Percentiles rank a stretch among this genome's conserved stretches.
Conservation (phyloP, 1,139 yeast species). For the Magnusiomyces suaveolens region DNA sequence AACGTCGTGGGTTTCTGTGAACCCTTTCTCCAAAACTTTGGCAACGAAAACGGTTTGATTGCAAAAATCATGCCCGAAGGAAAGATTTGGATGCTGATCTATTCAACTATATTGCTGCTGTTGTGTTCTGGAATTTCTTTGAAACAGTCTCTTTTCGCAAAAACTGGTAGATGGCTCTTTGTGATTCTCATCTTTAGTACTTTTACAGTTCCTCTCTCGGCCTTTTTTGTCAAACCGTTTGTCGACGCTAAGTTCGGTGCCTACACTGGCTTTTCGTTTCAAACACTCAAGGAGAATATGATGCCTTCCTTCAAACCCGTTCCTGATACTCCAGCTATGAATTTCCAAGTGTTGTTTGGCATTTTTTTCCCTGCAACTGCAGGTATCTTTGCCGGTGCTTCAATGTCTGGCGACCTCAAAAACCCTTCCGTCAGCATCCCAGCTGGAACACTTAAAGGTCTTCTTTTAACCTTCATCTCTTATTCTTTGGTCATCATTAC, state of each 20-base stretch:
- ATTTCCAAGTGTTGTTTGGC: constrained; percentile 78
- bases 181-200: constrained; percentile 62
- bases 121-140: constrained; percentile 69
- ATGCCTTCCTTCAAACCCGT: constrained; percentile 77
- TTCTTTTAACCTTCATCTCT: constrained; percentile 60
- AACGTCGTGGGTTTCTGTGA: constrained; percentile 76
- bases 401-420: constrained; percentile 91
- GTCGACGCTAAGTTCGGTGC: constrained; percentile 38
- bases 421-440: constrained; percentile 87
- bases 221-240: constrained; percentile 54
- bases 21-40: constrained; percentile 60
- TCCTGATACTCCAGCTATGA: constrained; percentile 80
- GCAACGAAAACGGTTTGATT: constrained; percentile 48
- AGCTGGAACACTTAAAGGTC: constrained; percentile 76
- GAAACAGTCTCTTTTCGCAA: constrained; percentile 73
- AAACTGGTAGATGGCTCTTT: constrained; percentile 71
- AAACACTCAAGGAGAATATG: constrained; percentile 53
- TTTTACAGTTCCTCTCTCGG: constrained; percentile 71
- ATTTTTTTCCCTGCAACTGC: constrained; percentile 97
- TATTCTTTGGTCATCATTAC: constrained; percentile 70
- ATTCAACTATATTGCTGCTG: constrained; percentile 57
- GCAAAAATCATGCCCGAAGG: constrained; percentile 48
- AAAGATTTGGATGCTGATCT: constrained; percentile 45
- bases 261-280: constrained; percentile 68
- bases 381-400: constrained; percentile 97